Conservation (phyloP, 768 basidiomycete genomes). For the Leccinum barrowsii region DNA sequence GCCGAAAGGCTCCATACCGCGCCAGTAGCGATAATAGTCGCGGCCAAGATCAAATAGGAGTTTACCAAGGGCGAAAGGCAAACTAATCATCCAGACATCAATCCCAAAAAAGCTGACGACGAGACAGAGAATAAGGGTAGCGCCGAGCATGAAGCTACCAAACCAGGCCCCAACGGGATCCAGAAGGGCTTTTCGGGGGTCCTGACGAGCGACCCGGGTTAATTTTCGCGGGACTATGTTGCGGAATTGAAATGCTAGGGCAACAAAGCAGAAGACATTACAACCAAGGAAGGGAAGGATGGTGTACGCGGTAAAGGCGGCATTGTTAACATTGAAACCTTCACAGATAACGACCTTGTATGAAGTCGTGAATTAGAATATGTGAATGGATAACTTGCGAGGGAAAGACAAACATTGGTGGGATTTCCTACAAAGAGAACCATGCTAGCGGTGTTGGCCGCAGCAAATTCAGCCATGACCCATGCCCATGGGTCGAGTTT, state of each 20-base stretch:
- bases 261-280: slow-evolving; percentile 57
- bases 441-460: slow-evolving; percentile 77
- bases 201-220: slow-evolving; percentile 32
- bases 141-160: slow-evolving; percentile 61
- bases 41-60: slow-evolving; percentile 61
- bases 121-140: slow-evolving; percentile 70
- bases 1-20: slow-evolving; percentile 20
- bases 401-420: slow-evolving; percentile 56
- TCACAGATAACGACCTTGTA: slow-evolving; percentile 72
- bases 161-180: slow-evolving; percentile 76
- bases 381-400: neutral
- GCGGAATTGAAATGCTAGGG: slow-evolving; percentile 59
- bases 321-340: slow-evolving; percentile 75
- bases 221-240: slow-evolving; percentile 49
- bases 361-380: neutral
- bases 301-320: slow-evolving; percentile 77
- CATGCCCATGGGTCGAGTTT: slow-evolving; percentile 53
- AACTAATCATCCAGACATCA: slow-evolving; percentile 80
- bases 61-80: slow-evolving; percentile 71
- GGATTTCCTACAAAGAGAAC: slow-evolving; percentile 84
- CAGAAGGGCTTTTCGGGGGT: slow-evolving; percentile 59
- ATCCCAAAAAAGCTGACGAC: slow-evolving; percentile 72
- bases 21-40: slow-evolving; percentile 49
- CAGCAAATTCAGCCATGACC: slow-evolving; percentile 74
- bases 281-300: slow-evolving; percentile 77